Base-by-base conservation (phyloP, 805 yeast genomes). In the Wickerhamomyces mucosus region DNA sequence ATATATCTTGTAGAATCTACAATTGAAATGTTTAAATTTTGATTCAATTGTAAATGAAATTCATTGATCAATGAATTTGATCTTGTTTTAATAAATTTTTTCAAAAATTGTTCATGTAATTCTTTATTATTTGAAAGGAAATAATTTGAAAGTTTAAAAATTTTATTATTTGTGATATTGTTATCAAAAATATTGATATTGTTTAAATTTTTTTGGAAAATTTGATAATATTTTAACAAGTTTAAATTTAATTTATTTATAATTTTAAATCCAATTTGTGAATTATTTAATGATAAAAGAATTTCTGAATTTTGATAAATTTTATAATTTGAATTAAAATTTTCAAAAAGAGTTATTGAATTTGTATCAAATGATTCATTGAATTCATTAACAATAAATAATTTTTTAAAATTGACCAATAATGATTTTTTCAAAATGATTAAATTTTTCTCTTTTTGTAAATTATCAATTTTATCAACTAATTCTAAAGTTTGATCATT, bases 1-100 rank as follows among this genome's bases (percentile, higher is more conserved):
- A 84, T 63, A 41, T 77, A 88, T 34, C 95, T 64, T 17, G 76
- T 63, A 1, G 96, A 82, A 50, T 89, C 95, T 51, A 80, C 80
- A 0, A 82, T 78, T 7, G 78, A 70, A 27, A 78, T 56, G 13
- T 49, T 50, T 7, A 51, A 41, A n/a, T n/a, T n/a, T 18, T 42
- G 39, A 42, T 57, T 62, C 25, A 75, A 58, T 46, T 78, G 86
- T 17, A 56, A 57, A 25, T 73, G 46, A 45, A 88, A 85, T 26
- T 85, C 94, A 31, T 75, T 79, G 5, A 72, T 57, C 4, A 84
- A 58, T 5, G 58, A 54, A 38, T 74, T 69, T 2, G 88, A 74
- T 27, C 95, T 67, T n/a, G 76, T 58, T n/a, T 73, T 75, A 1
- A 75, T 64, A n/a, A 86, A 69, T 23, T 68, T 74, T 15, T 64